phyloP scores from a whole-genome alignment of 2,329 filamentous ascomycete species.

The Lachnellula subtilissima region DNA sequence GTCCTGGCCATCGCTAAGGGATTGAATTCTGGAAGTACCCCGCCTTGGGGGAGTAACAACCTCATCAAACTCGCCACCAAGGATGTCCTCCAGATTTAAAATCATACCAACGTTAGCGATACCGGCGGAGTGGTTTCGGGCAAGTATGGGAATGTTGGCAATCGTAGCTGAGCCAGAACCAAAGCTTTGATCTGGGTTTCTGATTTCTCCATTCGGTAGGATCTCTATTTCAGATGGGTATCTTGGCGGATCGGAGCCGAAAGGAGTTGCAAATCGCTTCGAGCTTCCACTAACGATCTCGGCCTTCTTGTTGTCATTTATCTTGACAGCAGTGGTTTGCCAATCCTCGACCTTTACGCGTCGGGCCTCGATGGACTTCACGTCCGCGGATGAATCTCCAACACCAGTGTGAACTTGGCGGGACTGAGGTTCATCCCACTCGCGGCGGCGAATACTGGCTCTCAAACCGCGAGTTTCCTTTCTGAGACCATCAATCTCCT shows the following conservation, averaged over 20 bases:
- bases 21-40: background rate
- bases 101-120: conserved; percentile 11
- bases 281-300: background rate
- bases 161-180: background rate
- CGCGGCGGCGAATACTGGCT: background rate
- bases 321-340: background rate
- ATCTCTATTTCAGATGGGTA: background rate
- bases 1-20: background rate
- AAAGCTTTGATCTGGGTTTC: background rate
- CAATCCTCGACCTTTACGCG: background rate
- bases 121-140: background rate
- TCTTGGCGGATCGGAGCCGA: background rate
- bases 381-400: background rate
- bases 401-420: no score
- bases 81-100: conserved; percentile 8
- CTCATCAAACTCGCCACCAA: background rate
- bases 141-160: background rate
- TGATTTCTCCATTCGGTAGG: background rate
- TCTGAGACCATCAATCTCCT: conserved; percentile 17
- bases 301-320: background rate
- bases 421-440: no score
- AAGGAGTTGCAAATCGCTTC: background rate
- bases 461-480: conserved; percentile 15
- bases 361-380: background rate
- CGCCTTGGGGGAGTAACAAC: background rate